Base-by-base conservation (phyloP, 2,329 filamentous ascomycete genomes). In the Alternaria arborescens region DNA sequence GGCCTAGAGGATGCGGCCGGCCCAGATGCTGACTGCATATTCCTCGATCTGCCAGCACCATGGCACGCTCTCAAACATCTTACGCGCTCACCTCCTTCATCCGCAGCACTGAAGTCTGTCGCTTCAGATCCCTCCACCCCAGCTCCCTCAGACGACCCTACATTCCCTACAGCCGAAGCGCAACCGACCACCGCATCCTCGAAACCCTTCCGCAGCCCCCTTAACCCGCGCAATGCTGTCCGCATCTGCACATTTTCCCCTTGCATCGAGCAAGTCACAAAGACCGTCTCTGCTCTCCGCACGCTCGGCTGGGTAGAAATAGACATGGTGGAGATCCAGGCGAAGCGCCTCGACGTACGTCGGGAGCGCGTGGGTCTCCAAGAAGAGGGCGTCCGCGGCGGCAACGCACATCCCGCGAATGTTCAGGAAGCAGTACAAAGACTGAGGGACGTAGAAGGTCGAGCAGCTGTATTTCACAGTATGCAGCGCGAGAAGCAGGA, bases 211-310 rank as follows among this genome's bases (percentile, higher is more conserved):
- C 69, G 67, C 40, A 85, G 85, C 1, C 84, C 87, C 0, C 84
- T 98, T 11, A 89, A 95, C 67, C 88, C 92, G 0, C 84, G 85
- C n/a, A 85, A 87, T 42, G 86, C 90, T 5, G 87, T 90, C 1
- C 86, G 95, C 73, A 86, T 99, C 55, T 99, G 95, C 82, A 96
- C 93, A 0, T 99, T 99, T 81, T 96, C 91, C 1, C 95, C 95
- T 0, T 99, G 95, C 79, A 96, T 99, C 67, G 95, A 99, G 80
- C 95, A 99, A 81, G 94, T 96, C 22, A 93, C 91, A 54, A 88
- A 89, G 57, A 98, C 95, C 0, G 89, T 97, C 55, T 90, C 91
- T 11, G 87, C 88, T 12, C 85, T 99, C 78, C 89, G 94, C 55
- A 86, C 88, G 38, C 82, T 93, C 7, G 93, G 92, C 54, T 99